phyloP scores from a whole-genome alignment of 2,329 filamentous ascomycete genomes.

The Diaporthe australafricana region DNA sequence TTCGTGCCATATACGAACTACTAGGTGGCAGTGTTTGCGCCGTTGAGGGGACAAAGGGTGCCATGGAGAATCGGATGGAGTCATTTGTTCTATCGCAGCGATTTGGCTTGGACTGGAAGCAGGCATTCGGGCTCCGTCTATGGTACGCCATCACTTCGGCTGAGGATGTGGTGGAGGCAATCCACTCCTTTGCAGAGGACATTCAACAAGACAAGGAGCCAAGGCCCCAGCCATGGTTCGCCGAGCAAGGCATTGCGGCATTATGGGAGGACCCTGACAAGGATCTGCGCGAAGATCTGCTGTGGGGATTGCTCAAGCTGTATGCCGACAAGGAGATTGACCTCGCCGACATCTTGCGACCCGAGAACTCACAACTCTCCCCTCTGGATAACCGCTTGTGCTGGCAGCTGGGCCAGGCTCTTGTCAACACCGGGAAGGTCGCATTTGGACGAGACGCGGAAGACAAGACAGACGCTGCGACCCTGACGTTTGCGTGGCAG shows the following conservation, averaged over 20 bases:
- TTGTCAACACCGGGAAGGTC: conserved; percentile 63
- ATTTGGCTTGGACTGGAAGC: conserved; percentile 92
- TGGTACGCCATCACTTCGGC: conserved; percentile 84
- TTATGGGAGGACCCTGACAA: conserved; percentile 71
- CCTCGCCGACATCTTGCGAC: conserved; percentile 78
- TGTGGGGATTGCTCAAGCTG: conserved; percentile 89
- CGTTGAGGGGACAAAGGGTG: conserved; percentile 80
- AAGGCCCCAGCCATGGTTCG: conserved; percentile 78
- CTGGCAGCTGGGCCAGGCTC: conserved; percentile 85
- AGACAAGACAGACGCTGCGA: conserved; percentile 74
- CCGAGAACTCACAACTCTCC: conserved; percentile 81
- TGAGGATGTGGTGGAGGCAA: conserved; percentile 78
- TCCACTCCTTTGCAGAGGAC: conserved; percentile 79
- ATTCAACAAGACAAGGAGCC: conserved; percentile 78
- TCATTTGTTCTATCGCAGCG: conserved; percentile 85
- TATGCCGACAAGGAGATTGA: conserved; percentile 72
- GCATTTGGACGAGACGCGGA: conserved; percentile 65
- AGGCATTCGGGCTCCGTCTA: conserved; percentile 89
- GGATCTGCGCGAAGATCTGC: conserved; percentile 76
- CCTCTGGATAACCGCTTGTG: conserved; percentile 80
- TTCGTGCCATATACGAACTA: conserved; percentile 90
- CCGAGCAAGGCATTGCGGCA: conserved; percentile 67
- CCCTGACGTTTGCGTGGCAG: conserved; percentile 73
- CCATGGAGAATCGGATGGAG: conserved; percentile 82
- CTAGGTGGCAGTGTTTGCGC: conserved; percentile 88